phyloP scores from a whole-genome alignment of 2,329 filamentous ascomycete species.

The Colletotrichum sansevieriae region DNA sequence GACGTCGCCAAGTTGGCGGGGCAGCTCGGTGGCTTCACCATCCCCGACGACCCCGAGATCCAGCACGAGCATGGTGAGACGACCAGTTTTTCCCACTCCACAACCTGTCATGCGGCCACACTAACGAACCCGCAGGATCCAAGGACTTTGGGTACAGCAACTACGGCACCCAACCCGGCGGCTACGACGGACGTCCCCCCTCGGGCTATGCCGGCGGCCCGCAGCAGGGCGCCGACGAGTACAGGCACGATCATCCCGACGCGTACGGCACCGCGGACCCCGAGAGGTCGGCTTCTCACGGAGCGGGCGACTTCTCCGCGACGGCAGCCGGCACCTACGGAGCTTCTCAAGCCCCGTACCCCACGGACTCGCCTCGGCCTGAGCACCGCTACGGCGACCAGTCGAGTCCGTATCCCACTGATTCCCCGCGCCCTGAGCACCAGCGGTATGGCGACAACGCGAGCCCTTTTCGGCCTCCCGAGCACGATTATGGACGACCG shows the following conservation, averaged over 20 bases:
- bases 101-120: background rate
- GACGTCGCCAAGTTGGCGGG: conserved; percentile 49
- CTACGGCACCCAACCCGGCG: conserved; percentile 18
- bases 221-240: conserved; percentile 39
- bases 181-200: conserved; percentile 40
- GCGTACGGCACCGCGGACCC: conserved; percentile 39
- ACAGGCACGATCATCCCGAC: conserved; percentile 32
- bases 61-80: conserved; percentile 35
- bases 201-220: conserved; percentile 39
- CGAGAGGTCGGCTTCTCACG: conserved; percentile 16
- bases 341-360: conserved; percentile 31
- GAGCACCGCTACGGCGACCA: conserved; percentile 28
- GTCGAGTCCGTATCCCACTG: background rate
- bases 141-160: conserved; percentile 40
- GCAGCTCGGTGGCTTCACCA: conserved; percentile 55
- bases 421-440: conserved; percentile 27
- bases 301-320: conserved; percentile 13
- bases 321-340: conserved; percentile 39
- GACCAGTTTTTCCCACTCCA: background rate
- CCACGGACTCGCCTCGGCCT: background rate
- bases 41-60: conserved; percentile 52
- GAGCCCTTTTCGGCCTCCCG: conserved; percentile 1
- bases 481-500: conserved; percentile 42
- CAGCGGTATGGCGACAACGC: conserved; percentile 31
- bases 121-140: conserved; percentile 14